Conservation (phyloP, 2,329 filamentous ascomycete genomes). For the Scolecobasidium constrictum region DNA sequence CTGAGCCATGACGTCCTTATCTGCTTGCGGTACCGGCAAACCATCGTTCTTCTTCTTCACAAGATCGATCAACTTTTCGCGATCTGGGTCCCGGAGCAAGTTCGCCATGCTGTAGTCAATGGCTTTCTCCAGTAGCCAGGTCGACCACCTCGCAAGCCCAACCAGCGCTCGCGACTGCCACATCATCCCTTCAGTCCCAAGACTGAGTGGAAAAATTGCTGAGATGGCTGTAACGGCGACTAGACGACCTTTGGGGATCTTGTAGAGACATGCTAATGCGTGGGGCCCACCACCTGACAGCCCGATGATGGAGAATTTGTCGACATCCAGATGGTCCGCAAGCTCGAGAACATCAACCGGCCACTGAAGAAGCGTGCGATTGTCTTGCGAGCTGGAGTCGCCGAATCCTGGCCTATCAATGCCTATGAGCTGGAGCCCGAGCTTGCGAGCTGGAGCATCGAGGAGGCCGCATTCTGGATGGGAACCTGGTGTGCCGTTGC, state of each 20-base stretch:
- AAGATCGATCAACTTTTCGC: not conserved
- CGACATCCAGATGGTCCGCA: slow-evolving; percentile 28
- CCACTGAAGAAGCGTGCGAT: slow-evolving; percentile 30
- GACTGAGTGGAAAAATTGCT: slow-evolving; percentile 17
- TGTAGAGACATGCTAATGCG: slow-evolving; percentile 29
- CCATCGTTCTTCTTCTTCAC: slow-evolving; percentile 15
- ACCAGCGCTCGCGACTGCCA: slow-evolving; percentile 15
- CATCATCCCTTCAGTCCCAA: slow-evolving; percentile 20
- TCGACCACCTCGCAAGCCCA: slow-evolving; percentile 19
- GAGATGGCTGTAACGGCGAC: slow-evolving; percentile 18
- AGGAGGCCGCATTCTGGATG: slow-evolving; percentile 29
- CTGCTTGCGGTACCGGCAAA: slow-evolving; percentile 9
- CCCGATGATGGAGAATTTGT: slow-evolving; percentile 32
- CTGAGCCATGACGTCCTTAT: not conserved
- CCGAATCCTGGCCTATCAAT: slow-evolving; percentile 35
- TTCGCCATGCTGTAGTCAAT: not conserved
- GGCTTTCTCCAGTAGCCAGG: not conserved
- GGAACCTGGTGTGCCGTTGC: slow-evolving; percentile 34
- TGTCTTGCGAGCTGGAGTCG: slow-evolving; percentile 26
- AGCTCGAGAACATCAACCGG: slow-evolving; percentile 32
- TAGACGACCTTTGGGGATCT: slow-evolving; percentile 13
- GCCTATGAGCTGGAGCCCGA: slow-evolving; percentile 28
- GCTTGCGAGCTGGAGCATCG: slow-evolving; percentile 22
- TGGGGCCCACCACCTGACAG: slow-evolving; percentile 38
- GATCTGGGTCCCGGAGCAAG: not conserved